These are phyloP conservation scores for Fusarium redolens DNA, from an alignment of 2,329 filamentous ascomycete species.

Conservation along the genomic window DNA sequence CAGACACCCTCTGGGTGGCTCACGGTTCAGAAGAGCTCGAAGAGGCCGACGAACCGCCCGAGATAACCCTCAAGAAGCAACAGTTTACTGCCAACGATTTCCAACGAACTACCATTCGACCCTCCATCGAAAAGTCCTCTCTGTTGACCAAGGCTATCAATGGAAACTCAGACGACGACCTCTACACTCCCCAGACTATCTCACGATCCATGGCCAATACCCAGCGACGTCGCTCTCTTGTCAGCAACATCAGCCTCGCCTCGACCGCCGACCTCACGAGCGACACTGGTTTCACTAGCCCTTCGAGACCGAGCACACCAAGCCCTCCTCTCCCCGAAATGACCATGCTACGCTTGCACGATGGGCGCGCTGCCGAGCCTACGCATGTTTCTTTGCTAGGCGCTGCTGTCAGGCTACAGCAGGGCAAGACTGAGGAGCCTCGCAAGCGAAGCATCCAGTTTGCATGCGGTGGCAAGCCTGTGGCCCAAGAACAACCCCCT, in stretches of 20 bases:
- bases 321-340: slow-evolving; percentile 83
- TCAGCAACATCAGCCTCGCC: slow-evolving; percentile 81
- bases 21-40: slow-evolving; percentile 70
- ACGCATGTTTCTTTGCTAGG: slow-evolving; percentile 44
- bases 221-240: slow-evolving; percentile 71
- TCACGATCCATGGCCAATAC: slow-evolving; percentile 46
- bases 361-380: slow-evolving; percentile 44
- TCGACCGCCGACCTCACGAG: slow-evolving; percentile 95
- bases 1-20: slow-evolving; percentile 50
- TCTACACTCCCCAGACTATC: slow-evolving; percentile 51
- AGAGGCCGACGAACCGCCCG: slow-evolving; percentile 91
- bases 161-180: slow-evolving; percentile 70
- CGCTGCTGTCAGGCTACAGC: slow-evolving; percentile 38
- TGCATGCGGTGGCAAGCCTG: slow-evolving; percentile 77
- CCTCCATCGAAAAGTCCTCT: slow-evolving; percentile 74
- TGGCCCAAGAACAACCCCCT: slow-evolving; percentile 55
- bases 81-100: slow-evolving; percentile 52
- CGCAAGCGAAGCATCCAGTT: slow-evolving; percentile 94
- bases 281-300: slow-evolving; percentile 90
- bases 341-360: slow-evolving; percentile 56
- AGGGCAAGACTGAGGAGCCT: slow-evolving; percentile 57
- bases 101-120: slow-evolving; percentile 60
- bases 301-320: slow-evolving; percentile 86
- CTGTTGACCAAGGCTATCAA: slow-evolving; percentile 88
- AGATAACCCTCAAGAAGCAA: slow-evolving; percentile 56